These are phyloP conservation scores for Elongisporangium prolatum DNA, from an alignment of 352 stramenopile genomes.

Conservation along the genomic window DNA sequence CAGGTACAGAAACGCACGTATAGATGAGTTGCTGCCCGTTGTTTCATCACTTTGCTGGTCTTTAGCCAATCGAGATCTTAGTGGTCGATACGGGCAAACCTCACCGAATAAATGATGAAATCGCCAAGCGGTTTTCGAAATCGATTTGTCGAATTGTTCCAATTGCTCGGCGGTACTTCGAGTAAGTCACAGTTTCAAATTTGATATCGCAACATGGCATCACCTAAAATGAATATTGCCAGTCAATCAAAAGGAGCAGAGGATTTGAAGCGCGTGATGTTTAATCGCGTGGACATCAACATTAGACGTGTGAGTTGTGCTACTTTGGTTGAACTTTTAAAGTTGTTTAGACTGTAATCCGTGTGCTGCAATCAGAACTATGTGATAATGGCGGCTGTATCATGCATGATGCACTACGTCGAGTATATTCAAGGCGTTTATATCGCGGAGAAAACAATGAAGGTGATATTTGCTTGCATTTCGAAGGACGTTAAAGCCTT, in stretches of 20 bases:
- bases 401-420: conserved; percentile 82
- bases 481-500: background rate
- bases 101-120: conserved; percentile 66
- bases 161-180: conserved; percentile 74
- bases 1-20: conserved; percentile 23
- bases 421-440: conserved; percentile 85
- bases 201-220: background rate
- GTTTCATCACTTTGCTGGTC: background rate
- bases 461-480: conserved; percentile 28
- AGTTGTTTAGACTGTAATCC: too few relatives aligned
- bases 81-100: conserved; percentile 57
- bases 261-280: conserved; percentile 77
- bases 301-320: conserved; percentile 63
- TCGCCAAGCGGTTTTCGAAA: conserved; percentile 46
- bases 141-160: conserved; percentile 59
- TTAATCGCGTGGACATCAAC: conserved; percentile 81
- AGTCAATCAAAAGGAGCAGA: conserved; percentile 84
- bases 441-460: conserved; percentile 79
- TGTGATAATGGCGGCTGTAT: conserved; percentile 73
- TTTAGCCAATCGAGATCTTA: conserved; percentile 68
- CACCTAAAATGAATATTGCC: conserved; percentile 1
- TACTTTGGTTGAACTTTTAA: too few relatives aligned
- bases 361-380: conserved; percentile 56
- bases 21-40: background rate
- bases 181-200: conserved; percentile 28